Evolutionary conservation across 371 early-diverging fungal genomes (phyloP).

Genomic region (Saksenaea oblongispora): DNA sequence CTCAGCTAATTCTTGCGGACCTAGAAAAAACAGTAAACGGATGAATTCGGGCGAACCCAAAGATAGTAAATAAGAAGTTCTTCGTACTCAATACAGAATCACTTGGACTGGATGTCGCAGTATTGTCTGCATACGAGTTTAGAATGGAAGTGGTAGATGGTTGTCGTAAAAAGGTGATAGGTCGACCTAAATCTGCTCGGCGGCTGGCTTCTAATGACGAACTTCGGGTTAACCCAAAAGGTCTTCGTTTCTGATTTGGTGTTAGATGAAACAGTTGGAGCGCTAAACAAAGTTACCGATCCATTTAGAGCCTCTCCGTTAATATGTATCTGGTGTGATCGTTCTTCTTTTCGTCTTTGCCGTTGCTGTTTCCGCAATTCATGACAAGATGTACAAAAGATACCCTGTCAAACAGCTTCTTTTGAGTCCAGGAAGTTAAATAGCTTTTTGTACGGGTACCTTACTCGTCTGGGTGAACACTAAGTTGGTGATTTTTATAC

Average conservation of each 20-base stretch:
- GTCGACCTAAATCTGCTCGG: not conserved
- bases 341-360: slow-evolving; percentile 44
- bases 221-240: not conserved
- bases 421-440: not conserved
- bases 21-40: not conserved
- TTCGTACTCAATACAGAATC: not conserved
- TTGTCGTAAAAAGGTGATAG: not conserved
- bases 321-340: slow-evolving; percentile 18
- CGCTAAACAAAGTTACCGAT: not conserved
- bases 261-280: not conserved
- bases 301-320: not conserved
- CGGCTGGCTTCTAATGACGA: not conserved
- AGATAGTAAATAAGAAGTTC: not conserved
- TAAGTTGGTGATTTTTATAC: slow-evolving; percentile 72
- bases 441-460: slow-evolving; percentile 26
- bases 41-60: not conserved
- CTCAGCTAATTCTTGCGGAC: slow-evolving; percentile 1
- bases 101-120: not conserved
- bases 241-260: not conserved
- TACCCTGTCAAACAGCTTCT: slow-evolving; percentile 31
- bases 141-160: slow-evolving; percentile 6
- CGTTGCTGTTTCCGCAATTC: slow-evolving; percentile 40
- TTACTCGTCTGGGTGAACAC: slow-evolving; percentile 82
- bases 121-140: slow-evolving; percentile 9
- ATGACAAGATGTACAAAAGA: slow-evolving; percentile 51